Percentiles rank a stretch among this genome's conserved stretches.
Conservation (phyloP, 1,139 yeast genomes). For the Kodamaea derodonti region DNA sequence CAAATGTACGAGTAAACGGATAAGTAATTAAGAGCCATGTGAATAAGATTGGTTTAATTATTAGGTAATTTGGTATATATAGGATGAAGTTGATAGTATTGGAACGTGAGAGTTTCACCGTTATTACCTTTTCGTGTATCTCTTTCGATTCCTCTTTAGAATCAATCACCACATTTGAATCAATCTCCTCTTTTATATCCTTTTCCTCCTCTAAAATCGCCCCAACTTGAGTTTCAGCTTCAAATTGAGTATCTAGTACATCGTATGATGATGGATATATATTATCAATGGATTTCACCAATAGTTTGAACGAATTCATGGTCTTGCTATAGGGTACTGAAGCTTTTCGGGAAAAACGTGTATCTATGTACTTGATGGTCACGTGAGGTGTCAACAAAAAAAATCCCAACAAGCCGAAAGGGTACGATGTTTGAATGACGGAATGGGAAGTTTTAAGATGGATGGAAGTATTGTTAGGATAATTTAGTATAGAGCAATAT, state of each 20-base stretch:
- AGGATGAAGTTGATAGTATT: slow-evolving; percentile 15
- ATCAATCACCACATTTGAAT: not conserved
- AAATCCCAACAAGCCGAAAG: not conserved
- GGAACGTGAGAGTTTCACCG: too few relatives aligned
- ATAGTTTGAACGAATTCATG: slow-evolving; percentile 38
- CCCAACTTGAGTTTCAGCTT: not conserved
- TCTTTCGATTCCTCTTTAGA: not conserved
- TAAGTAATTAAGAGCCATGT: slow-evolving; percentile 43
- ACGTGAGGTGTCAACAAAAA: not conserved
- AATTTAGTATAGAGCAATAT: too few relatives aligned
- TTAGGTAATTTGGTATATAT: slow-evolving; percentile 39
- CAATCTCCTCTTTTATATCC: slow-evolving; percentile 1
- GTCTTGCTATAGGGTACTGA: slow-evolving; percentile 1
- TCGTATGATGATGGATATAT: slow-evolving; percentile 21
- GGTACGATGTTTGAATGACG: not conserved
- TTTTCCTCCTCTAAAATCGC: not conserved
- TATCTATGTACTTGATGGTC: not conserved
- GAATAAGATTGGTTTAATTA: slow-evolving; percentile 43
- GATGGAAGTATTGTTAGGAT: too few relatives aligned
- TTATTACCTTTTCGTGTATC: not conserved
- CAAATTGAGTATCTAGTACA: slow-evolving; percentile 3
- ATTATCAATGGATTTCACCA: slow-evolving; percentile 35
- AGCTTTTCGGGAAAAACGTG: not conserved
- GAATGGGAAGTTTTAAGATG: too few relatives aligned
- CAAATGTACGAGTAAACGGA: slow-evolving; percentile 42